Evolutionary conservation across 2,329 filamentous ascomycete species (phyloP).

Genomic region (Dactylellina leptospora): DNA sequence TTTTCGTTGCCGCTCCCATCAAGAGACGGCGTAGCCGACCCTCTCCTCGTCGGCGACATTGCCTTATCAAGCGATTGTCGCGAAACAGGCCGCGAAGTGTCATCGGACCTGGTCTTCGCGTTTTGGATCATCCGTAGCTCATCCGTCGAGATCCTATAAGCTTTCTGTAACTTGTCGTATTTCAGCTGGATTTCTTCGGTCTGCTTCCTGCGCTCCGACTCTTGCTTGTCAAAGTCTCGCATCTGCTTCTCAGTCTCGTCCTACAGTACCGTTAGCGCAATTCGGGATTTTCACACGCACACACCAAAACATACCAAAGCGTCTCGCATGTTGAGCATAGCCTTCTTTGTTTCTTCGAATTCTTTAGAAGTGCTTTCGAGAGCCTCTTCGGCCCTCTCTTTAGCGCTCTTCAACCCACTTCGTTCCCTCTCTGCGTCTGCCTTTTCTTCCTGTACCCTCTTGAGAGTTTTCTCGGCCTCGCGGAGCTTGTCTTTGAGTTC

Average conservation of each 20-base stretch:
- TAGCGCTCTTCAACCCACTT: conserved; percentile 75
- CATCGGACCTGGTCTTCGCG: conserved; percentile 43
- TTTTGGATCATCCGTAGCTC: conserved; percentile 57
- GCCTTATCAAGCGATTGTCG: conserved; percentile 45
- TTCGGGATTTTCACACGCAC: no score
- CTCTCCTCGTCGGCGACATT: conserved; percentile 45
- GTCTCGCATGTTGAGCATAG: conserved; percentile 79
- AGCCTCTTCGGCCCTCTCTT: conserved; percentile 77
- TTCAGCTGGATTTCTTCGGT: conserved; percentile 80
- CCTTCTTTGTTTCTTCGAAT: conserved; percentile 75
- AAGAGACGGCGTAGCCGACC: conserved; percentile 43
- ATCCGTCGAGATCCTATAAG: conserved; percentile 64
- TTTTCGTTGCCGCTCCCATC: conserved; percentile 35
- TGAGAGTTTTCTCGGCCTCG: conserved; percentile 81
- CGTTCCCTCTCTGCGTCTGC: conserved; percentile 79
- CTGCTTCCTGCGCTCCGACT: conserved; percentile 75
- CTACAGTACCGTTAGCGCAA: conserved; percentile 19
- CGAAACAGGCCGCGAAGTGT: conserved; percentile 33
- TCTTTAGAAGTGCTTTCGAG: conserved; percentile 76
- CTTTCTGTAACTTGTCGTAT: conserved; percentile 80
- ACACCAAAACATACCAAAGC: conserved; percentile 66
- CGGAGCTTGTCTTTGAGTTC: conserved; percentile 81
- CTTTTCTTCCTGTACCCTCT: conserved; percentile 75
- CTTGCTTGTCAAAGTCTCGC: conserved; percentile 83
- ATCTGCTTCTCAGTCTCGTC: conserved; percentile 88